Base-by-base conservation (phyloP, 805 yeast species). In the Pichia manshurica region DNA sequence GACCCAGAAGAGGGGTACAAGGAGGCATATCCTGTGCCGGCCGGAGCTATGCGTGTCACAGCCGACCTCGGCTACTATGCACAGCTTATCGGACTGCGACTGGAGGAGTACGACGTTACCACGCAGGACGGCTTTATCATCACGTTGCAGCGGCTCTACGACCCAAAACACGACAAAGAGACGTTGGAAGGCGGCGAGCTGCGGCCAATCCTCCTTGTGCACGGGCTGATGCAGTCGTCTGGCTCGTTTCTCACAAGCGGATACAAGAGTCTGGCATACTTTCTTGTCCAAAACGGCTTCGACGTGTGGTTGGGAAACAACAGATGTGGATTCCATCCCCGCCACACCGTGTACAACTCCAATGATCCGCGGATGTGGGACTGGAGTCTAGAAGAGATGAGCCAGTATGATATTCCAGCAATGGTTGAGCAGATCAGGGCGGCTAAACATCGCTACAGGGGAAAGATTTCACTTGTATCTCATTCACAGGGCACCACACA, bases 401-500 rank as follows among this genome's bases (percentile, higher is more conserved):
- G 90, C 0, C 71, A 73, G 48, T 78, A 70, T 57, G 99, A 91
- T 62, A 64, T 93, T 37, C 85, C 95, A 1, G 73, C 86, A 17
- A 69, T 91, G 65, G 71, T 90, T 8, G 77, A 81, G 32, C 28
- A 35, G 8, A 29, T 46, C 5, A 5, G 89, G 0, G 62, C 81
- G 32, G 50, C 61, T 2, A 53, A 56, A 23, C 8, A 5, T 8
- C 7, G 13, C 22, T 70, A 77, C 0, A 31, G 28, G 2, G 45
- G 63, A 42, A 75, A 81, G 56, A 56, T 90, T 7, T 73, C 83
- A 0, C 64, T 91, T 20, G 73, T 82, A 9, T 90, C 90, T 1
- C 99, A 91, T 62, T 87, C 95, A 15, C 98, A 93, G 66, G 98
- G 98, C 0, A 89, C 96, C 2, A 80, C 96, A 0, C 96, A 90